Conservation (phyloP, 2,329 filamentous ascomycete genomes). For the Venturia oleaginea region DNA sequence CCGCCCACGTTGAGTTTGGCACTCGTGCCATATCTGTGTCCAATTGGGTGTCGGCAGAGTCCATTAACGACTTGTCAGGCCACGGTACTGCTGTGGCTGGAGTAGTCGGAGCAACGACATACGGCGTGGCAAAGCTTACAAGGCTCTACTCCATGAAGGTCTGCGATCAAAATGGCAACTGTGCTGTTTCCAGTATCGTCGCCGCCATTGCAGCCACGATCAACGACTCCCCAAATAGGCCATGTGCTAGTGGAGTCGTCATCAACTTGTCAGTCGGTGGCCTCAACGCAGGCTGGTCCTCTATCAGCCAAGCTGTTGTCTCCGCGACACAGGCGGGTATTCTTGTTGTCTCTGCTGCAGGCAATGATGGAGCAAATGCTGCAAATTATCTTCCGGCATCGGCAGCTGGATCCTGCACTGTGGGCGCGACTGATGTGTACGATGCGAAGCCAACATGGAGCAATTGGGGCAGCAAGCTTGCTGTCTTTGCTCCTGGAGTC, state of each 20-base stretch:
- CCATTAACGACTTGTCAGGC: slow-evolving; percentile 28
- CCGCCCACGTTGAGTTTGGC: slow-evolving; percentile 40
- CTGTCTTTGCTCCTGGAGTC: slow-evolving; percentile 13
- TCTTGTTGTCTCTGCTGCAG: slow-evolving; percentile 12
- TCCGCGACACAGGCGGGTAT: slow-evolving; percentile 2
- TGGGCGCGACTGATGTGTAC: slow-evolving; percentile 12
- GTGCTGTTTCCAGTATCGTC: slow-evolving; percentile 29
- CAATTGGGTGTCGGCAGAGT: slow-evolving; percentile 16
- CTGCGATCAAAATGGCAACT: slow-evolving; percentile 24
- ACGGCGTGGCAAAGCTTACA: slow-evolving; percentile 17
- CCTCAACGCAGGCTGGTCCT: slow-evolving; percentile 3
- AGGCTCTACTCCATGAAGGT: slow-evolving; percentile 30
- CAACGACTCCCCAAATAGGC: slow-evolving; percentile 14
- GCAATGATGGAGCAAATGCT: slow-evolving; percentile 10
- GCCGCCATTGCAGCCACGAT: slow-evolving; percentile 25
- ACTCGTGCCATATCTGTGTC: slow-evolving; percentile 30
- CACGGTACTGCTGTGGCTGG: slow-evolving; percentile 29
- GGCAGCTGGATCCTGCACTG: slow-evolving; percentile 11
- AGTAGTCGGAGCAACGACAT: slow-evolving; percentile 14
- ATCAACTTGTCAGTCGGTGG: slow-evolving; percentile 33
- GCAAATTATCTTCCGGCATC: slow-evolving; percentile 12
- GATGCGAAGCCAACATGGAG: slow-evolving; percentile 11
- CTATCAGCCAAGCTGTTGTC: slow-evolving; percentile 7
- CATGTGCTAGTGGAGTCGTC: slow-evolving; percentile 23
- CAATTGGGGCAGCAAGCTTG: slow-evolving; percentile 14